A percentile compares a stretch with the other conserved stretches of the same genome.
These are phyloP conservation scores for Phytopythium ostracodes DNA, from an alignment of 352 stramenopile species.

Conservation along the genomic window DNA sequence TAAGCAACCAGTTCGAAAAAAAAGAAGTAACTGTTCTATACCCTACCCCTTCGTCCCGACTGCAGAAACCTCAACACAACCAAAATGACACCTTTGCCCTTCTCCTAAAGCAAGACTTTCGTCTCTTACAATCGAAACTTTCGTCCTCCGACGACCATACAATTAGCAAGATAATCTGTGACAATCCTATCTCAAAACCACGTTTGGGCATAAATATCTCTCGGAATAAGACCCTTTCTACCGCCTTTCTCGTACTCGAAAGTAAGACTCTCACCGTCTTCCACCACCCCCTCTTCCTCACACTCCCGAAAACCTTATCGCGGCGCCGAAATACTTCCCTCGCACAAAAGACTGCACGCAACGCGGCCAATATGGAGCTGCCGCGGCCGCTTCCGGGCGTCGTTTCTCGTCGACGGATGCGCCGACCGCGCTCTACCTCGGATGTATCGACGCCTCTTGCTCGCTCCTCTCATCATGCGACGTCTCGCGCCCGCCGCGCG, in stretches of 20 bases:
- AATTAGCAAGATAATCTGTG: no score
- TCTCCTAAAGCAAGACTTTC: no score
- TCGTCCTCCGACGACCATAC: no score
- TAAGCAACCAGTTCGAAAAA: no score
- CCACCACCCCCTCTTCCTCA: background rate
- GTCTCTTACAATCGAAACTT: no score
- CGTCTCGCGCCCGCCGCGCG: slow-evolving; percentile 4
- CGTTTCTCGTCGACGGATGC: background rate
- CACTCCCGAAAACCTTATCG: background rate
- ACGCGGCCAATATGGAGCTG: background rate
- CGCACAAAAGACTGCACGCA: background rate
- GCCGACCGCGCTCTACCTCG: background rate
- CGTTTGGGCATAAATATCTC: no score
- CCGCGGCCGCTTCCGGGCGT: background rate
- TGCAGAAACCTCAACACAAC: no score
- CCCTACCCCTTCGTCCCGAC: no score
- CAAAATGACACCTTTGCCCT: no score
- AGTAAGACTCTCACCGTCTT: background rate
- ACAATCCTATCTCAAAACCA: no score
- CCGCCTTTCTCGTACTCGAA: background rate
- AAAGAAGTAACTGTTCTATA: no score
- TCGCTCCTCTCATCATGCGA: background rate
- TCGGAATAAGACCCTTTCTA: no score
- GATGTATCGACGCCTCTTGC: background rate
- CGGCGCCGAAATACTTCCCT: background rate